Conservation (phyloP, 768 basidiomycete genomes). For the Plicaturopsis crispa region DNA sequence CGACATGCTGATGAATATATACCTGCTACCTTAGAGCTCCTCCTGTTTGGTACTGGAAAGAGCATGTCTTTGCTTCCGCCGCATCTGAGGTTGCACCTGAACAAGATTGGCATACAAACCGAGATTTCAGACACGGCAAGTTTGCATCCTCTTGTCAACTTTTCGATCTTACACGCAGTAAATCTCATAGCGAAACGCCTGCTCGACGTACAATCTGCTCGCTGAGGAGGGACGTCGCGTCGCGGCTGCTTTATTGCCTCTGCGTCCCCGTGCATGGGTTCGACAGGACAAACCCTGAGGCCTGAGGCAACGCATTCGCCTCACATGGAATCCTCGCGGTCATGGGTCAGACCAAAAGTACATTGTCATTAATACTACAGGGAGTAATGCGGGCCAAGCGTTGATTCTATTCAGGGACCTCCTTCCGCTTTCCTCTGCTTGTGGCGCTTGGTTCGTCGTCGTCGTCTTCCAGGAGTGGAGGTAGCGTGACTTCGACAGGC, state of each 20-base stretch:
- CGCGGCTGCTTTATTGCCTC: constrained; percentile 82
- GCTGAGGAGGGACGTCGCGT: constrained; percentile 91
- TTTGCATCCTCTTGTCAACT: constrained; percentile 7
- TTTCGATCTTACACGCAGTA: constrained; percentile 1
- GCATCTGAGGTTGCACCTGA: constrained; percentile 57
- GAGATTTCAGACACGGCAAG: constrained; percentile 71
- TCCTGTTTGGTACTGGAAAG: constrained; percentile 83
- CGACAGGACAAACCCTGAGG: no score
- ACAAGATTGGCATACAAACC: constrained; percentile 66
- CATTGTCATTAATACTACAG: no score
- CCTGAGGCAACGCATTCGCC: no score
- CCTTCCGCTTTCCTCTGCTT: constrained; percentile 62
- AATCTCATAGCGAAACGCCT: constrained; percentile 72
- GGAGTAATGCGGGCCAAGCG: no score
- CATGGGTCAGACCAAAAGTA: no score
- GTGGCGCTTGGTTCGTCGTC: constrained; percentile 31
- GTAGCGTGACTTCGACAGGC: constrained; percentile 52
- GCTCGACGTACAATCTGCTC: constrained; percentile 91
- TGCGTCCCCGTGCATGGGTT: constrained; percentile 45
- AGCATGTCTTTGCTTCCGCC: constrained; percentile 64
- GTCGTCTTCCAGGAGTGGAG: constrained; percentile 55
- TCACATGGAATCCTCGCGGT: no score
- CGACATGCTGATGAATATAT: no score
- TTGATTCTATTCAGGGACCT: constrained; percentile 26
- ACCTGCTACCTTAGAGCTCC: constrained; percentile 53